Base-by-base conservation (phyloP, 495 filamentous ascomycete genomes). In the Acidomyces sp. region DNA sequence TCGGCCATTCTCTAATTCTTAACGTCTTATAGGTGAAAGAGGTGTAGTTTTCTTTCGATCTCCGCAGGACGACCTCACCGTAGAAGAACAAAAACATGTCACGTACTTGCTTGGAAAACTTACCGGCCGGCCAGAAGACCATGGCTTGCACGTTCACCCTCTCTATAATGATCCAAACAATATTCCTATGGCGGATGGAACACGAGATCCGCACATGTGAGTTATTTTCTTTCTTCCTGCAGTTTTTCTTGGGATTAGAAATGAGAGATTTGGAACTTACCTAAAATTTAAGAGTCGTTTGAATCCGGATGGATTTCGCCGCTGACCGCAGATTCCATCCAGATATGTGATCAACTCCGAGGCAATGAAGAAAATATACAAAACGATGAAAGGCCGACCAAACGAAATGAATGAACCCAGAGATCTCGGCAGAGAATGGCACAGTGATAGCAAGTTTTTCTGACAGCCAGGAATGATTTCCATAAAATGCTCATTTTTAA, bases 31-130 rank as follows among this genome's bases (percentile, higher is more conserved):
- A n/a, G n/a, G n/a, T 11, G 73, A 78, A 50, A 72, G 81, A 0
- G 80, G 80, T 2, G 82, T 88, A 0, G 81, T 87, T 29, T 85
- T 85, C 66, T 83, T 88, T 62, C 76, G 80, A 20, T 16, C 40
- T 5, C 68, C 72, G 26, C 82, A 87, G 48, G 71, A 69, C 56
- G 67, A 64, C 37, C 58, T 82, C 10, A 68, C 67, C 46, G 67
- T 80, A 44, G 71, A 77, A 12, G 61, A 75, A 16, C 77, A 81
- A 43, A 86, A 86, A 52, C 69, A 78, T 42, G 68, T 85, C 0
- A 66, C 72, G 2, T 68, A 81, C 34, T 65, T 71, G 4, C 71
- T 88, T 0, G 80, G 80, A 10, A 59, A 75, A 51, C 64, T 76
- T 5, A 67, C 73, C 1, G 80, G 78, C 41, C 49, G 54, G 28